phyloP scores from a whole-genome alignment of 768 basidiomycete species.

The Cystobasidium tubakii region DNA sequence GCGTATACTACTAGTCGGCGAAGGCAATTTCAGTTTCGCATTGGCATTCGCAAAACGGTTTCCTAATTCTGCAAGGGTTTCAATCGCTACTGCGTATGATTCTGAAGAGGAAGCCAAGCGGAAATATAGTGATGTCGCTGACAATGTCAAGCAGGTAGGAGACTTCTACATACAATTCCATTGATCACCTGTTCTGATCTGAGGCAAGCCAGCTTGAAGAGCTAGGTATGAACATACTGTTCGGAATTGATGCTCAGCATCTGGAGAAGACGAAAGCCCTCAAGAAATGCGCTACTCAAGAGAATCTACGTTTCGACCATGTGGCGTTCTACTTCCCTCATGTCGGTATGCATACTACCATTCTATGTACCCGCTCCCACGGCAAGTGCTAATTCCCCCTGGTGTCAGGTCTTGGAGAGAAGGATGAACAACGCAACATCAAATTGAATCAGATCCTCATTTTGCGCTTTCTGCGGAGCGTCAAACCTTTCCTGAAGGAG shows the following conservation, averaged over 20 bases:
- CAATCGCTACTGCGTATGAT: slow-evolving; percentile 34
- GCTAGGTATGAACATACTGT: slow-evolving; percentile 31
- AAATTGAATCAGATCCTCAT: slow-evolving; percentile 33
- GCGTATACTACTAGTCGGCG: slow-evolving; percentile 32
- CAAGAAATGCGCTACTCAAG: not conserved
- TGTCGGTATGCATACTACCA: slow-evolving; percentile 19
- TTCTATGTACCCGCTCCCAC: too few relatives aligned
- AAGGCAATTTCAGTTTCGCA: slow-evolving; percentile 38
- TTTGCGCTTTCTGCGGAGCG: slow-evolving; percentile 34
- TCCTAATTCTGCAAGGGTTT: slow-evolving; percentile 8
- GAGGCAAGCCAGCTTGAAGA: slow-evolving; percentile 26
- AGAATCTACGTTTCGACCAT: slow-evolving; percentile 32
- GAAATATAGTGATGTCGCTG: slow-evolving; percentile 32
- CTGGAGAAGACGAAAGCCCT: slow-evolving; percentile 33
- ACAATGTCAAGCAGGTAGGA: slow-evolving; percentile 8
- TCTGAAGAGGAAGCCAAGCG: slow-evolving; percentile 4
- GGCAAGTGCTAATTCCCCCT: too few relatives aligned
- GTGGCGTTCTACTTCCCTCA: slow-evolving; percentile 38
- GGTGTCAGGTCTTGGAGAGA: slow-evolving; percentile 33
- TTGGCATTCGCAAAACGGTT: not conserved
- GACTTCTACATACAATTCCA: not conserved
- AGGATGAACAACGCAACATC: slow-evolving; percentile 37
- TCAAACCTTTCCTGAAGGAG: slow-evolving; percentile 29
- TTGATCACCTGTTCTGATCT: not conserved
- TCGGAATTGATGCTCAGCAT: slow-evolving; percentile 31